Conservation (phyloP, 345 rosid species). For the Salix viminalis region DNA sequence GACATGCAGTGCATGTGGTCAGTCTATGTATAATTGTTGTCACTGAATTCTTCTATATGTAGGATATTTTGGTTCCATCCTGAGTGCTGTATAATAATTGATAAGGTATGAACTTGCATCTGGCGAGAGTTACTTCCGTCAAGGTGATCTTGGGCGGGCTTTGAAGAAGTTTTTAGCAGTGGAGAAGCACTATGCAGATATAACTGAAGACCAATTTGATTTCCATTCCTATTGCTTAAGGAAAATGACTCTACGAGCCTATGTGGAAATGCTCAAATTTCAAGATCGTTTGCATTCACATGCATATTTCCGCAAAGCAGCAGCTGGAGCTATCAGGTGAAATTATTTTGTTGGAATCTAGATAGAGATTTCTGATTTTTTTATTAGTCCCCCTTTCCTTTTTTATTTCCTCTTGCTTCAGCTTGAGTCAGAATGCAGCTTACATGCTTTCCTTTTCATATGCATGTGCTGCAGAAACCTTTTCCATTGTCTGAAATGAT, state of each 20-base stretch:
- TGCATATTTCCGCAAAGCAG: conserved; percentile 92
- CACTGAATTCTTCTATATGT: conserved; percentile 4
- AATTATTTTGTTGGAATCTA: neutral
- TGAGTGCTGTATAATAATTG: conserved; percentile 10
- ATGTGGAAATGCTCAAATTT: conserved; percentile 96
- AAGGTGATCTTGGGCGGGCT: conserved; percentile 94
- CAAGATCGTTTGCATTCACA: conserved; percentile 94
- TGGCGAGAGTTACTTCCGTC: conserved; percentile 92
- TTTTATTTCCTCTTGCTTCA: neutral
- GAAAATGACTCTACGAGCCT: conserved; percentile 94
- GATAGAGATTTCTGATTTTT: neutral
- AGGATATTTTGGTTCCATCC: conserved; percentile 10
- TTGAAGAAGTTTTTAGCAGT: conserved; percentile 88
- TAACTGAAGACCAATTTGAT: conserved; percentile 96
- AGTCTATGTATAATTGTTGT: conserved; percentile 24
- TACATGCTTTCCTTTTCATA: neutral
- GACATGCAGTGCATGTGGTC: conserved; percentile 99
- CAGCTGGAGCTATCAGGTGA: conserved; percentile 88
- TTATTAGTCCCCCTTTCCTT: neutral
- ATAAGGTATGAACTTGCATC: conserved; percentile 98
- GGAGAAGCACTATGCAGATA: conserved; percentile 99
- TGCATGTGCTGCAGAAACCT: neutral
- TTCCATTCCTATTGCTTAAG: conserved; percentile 98
- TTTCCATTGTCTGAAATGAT: neutral
- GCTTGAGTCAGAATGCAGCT: neutral